Evolutionary conservation across 116 monocot species (phyloP).

Genomic region (Dioscorea cayenensis): DNA sequence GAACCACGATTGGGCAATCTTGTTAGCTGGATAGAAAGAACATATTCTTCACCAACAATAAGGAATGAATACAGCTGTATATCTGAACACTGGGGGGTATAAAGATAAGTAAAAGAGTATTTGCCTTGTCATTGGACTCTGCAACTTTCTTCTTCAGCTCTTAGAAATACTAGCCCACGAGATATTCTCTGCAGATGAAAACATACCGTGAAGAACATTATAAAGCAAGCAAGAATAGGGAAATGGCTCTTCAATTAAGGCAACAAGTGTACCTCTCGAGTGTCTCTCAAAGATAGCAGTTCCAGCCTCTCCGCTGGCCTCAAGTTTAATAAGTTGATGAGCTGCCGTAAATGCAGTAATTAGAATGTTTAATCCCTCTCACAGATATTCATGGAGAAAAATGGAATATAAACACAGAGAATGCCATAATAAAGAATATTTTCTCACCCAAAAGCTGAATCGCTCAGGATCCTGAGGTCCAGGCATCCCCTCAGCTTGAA

Average conservation of each 20-base stretch:
- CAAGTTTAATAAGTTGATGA: conserved; percentile 52
- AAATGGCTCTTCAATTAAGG: not conserved
- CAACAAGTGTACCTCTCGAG: conserved; percentile 50
- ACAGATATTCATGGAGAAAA: not conserved
- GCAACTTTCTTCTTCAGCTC: conserved; percentile 45
- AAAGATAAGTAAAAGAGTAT: not conserved
- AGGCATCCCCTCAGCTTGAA: conserved; percentile 64
- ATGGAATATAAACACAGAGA: not conserved
- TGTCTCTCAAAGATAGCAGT: conserved; percentile 57
- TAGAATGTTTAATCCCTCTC: not conserved
- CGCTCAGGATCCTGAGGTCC: conserved; percentile 65
- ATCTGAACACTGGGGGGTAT: not conserved
- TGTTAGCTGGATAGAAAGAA: not conserved
- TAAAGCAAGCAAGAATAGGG: not conserved
- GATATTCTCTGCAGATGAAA: conserved; percentile 48
- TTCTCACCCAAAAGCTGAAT: conserved; percentile 87
- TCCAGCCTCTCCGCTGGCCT: conserved; percentile 60
- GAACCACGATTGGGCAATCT: not conserved
- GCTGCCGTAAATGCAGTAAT: conserved; percentile 29
- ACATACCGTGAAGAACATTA: not conserved
- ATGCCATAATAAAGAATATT: not conserved
- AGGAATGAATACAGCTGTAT: not conserved
- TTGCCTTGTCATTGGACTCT: conserved; percentile 28
- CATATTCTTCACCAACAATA: not conserved
- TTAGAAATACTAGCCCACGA: conserved; percentile 29